Evolutionary conservation across 106 monocot species (phyloP).

Genomic region (Phalaenopsis aphrodite): DNA sequence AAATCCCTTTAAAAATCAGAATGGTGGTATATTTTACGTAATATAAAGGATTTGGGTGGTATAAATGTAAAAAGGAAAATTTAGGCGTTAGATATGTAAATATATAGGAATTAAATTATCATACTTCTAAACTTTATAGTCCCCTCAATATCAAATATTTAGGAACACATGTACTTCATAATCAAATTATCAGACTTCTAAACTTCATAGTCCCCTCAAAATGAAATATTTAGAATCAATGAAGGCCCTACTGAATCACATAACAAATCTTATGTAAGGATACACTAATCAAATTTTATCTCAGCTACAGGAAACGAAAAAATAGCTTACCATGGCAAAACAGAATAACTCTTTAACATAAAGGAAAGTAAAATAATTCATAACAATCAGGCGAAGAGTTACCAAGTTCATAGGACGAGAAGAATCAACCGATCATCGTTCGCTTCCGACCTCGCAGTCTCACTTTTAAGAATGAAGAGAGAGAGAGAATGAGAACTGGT

Average conservation of each 20-base stretch:
- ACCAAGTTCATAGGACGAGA: neutral
- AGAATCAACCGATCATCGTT: constrained; percentile 58
- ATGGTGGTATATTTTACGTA: too few relatives aligned
- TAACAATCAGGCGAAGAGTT: neutral
- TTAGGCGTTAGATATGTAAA: too few relatives aligned
- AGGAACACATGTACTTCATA: neutral
- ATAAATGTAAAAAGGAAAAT: too few relatives aligned
- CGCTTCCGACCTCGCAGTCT: constrained; percentile 76
- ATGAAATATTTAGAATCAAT: neutral
- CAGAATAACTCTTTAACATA: too few relatives aligned
- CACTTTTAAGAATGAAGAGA: constrained; percentile 19
- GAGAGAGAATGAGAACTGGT: neutral
- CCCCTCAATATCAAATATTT: neutral
- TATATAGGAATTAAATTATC: neutral
- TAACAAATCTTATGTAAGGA: too few relatives aligned
- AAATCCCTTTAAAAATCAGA: too few relatives aligned
- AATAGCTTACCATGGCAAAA: too few relatives aligned
- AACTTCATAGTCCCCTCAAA: neutral
- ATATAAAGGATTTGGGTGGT: too few relatives aligned
- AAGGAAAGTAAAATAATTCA: too few relatives aligned
- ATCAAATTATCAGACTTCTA: neutral
- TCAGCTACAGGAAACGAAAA: too few relatives aligned
- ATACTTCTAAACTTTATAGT: neutral
- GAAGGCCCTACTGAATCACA: neutral
- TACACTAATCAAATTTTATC: too few relatives aligned